Percentiles rank a stretch among this genome's conserved stretches.
phyloP scores from a whole-genome alignment of 139 green algal species.

The Coelastrella sp. region DNA sequence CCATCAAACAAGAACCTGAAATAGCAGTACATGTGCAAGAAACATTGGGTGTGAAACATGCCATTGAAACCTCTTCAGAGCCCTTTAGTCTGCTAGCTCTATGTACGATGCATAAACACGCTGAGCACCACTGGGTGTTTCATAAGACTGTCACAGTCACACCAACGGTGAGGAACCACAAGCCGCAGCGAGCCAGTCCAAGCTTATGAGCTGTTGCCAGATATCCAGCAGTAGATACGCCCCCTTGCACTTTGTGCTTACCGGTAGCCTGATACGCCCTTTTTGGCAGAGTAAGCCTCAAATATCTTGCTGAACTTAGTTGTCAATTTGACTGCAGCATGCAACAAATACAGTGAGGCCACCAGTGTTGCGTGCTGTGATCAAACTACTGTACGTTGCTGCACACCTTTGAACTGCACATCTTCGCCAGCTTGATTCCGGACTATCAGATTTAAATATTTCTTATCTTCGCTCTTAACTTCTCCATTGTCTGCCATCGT shows the following conservation, averaged over 20 bases:
- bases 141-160: not conserved
- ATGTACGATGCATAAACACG: not conserved
- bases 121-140: not conserved
- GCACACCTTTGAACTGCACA: not conserved
- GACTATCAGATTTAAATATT: not conserved
- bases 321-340: not conserved
- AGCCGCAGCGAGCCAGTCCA: too few species aligned
- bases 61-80: not conserved
- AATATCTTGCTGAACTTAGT: slow-evolving; percentile 32
- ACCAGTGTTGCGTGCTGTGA: not conserved
- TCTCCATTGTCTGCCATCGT: not conserved
- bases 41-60: not conserved
- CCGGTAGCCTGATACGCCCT: slow-evolving; percentile 2
- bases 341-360: not conserved
- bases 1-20: slow-evolving; percentile 16
- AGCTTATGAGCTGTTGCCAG: too few species aligned
- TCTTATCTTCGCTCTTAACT: not conserved
- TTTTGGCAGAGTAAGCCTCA: not conserved
- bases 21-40: not conserved
- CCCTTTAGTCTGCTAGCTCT: not conserved
- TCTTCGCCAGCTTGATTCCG: not conserved
- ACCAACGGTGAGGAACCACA: not conserved
- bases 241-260: not conserved
- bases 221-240: too few species aligned
- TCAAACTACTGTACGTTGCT: not conserved